phyloP scores from a whole-genome alignment of 768 basidiomycete genomes.

The Boletus rubropictus region DNA sequence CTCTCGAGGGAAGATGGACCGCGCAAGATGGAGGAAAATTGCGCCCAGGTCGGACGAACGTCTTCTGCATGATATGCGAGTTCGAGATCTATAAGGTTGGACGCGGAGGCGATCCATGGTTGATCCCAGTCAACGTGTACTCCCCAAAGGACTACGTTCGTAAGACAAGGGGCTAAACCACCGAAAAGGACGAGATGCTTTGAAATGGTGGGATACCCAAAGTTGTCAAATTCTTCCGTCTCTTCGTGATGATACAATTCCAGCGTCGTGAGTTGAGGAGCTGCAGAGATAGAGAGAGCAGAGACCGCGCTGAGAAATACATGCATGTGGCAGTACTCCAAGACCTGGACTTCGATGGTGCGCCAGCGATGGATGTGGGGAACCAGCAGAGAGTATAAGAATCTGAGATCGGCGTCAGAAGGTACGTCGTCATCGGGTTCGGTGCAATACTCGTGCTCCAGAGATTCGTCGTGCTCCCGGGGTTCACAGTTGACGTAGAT shows the following conservation, averaged over 20 bases:
- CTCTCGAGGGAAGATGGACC: constrained; percentile 48
- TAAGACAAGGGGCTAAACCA: constrained; percentile 47
- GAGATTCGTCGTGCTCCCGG: constrained; percentile 23
- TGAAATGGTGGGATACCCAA: constrained; percentile 24
- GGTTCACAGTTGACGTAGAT: constrained; percentile 45
- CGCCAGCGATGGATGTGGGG: constrained; percentile 55
- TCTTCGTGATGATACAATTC: constrained; percentile 55
- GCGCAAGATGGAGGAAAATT: constrained; percentile 48
- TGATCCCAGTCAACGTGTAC: constrained; percentile 65
- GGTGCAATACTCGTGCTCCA: constrained; percentile 15
- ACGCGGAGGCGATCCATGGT: constrained; percentile 27
- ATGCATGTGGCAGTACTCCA: constrained; percentile 44
- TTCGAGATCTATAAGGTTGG: constrained; percentile 43
- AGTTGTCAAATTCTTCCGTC: constrained; percentile 27
- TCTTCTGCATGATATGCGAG: constrained; percentile 58
- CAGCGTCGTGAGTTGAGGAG: constrained; percentile 50
- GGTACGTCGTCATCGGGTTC: constrained; percentile 20
- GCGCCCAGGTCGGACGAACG: constrained; percentile 54
- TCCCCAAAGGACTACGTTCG: constrained; percentile 52
- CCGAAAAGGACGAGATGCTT: constrained; percentile 46
- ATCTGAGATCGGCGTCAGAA: constrained; percentile 17
- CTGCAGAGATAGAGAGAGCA: constrained; percentile 33
- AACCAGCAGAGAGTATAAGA: constrained; percentile 35
- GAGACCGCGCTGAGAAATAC: constrained; percentile 40
- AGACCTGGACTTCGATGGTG: constrained; percentile 42